These are phyloP conservation scores for Plasmodium blacklocki DNA, from an alignment of 169 alveolate species.

Conservation along the genomic window DNA sequence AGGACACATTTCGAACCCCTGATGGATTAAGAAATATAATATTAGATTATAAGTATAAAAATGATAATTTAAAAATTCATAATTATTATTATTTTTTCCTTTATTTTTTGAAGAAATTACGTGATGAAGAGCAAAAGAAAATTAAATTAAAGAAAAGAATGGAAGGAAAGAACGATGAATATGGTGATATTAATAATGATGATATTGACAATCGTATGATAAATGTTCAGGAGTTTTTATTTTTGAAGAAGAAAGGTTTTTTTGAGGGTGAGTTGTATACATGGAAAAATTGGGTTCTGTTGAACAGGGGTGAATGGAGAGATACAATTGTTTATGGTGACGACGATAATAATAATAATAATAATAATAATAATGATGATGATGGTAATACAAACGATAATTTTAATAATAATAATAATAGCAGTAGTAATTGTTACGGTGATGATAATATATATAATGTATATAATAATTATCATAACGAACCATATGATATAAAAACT, in stretches of 20 bases:
- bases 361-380: no score
- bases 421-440: no score
- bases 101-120: conserved; percentile 40
- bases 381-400: no score
- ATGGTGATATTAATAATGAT: neutral
- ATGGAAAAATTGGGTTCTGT: conserved; percentile 85
- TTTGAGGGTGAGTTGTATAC: conserved; percentile 83
- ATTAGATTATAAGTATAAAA: conserved; percentile 69
- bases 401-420: no score
- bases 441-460: no score
- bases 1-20: conserved; percentile 74
- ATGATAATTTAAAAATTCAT: conserved; percentile 70
- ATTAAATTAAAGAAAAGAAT: conserved; percentile 10
- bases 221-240: conserved; percentile 53
- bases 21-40: conserved; percentile 71
- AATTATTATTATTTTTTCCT: conserved; percentile 70
- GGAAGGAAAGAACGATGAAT: conserved; percentile 3
- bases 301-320: conserved; percentile 81
- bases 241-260: conserved; percentile 79
- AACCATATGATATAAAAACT: conserved; percentile 72
- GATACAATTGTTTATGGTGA: conserved; percentile 25
- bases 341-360: neutral
- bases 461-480: conserved; percentile 24
- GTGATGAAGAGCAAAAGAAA: conserved; percentile 3
- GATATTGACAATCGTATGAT: conserved; percentile 16